Evolutionary conservation across 2,329 filamentous ascomycete genomes (phyloP), one percentile per base, ranked within the genome.

Genomic region (Monilinia fructicola): DNA sequence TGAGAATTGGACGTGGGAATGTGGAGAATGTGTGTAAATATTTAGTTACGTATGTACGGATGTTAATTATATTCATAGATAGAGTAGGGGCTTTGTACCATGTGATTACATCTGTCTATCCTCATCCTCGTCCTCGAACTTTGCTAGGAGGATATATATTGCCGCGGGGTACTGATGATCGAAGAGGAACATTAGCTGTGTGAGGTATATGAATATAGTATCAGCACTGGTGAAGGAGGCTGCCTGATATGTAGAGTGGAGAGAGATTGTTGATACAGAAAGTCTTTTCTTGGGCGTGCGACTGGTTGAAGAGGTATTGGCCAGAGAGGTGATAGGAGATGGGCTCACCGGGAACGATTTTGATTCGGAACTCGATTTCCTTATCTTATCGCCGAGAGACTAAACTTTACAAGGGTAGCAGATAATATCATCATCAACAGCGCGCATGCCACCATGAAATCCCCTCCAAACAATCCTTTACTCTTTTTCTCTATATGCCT

Each of bases 401-500:
- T 38, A 60, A 60, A 60, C 50, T 48, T 9, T 60, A 50, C 56
- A 60, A 44, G 54, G 56, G 28, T 35, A 26, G 21, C 26, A n/a
- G 18, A 18, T 35, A 48, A n/a, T 59, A 23, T 48, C 38, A 40
- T 60, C 38, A 40, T 50, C 31, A 50, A 26, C 9, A 38, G 50
- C 58, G 50, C 58, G 23, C 9, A 61, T 50, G 21, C n/a, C 28
- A 50, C 44, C 31, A 26, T 40, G 28, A 61, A 50, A 50, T 21
- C 14, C 11, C 31, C 31, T 26, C n/a, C 16, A 38, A 50, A 18
- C 28, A 26, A 38, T 56, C 48, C 16, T 54, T 59, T 50, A 16
- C 5, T 18, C 26, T 26, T 26, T 18, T 42, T 67, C 70, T 64
- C 72, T 75, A 74, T 69, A 76, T 76, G 75, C 74, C 69, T 66